These are phyloP conservation scores for Penicillium roqueforti DNA, from an alignment of 495 filamentous ascomycete genomes.

Conservation along the genomic window DNA sequence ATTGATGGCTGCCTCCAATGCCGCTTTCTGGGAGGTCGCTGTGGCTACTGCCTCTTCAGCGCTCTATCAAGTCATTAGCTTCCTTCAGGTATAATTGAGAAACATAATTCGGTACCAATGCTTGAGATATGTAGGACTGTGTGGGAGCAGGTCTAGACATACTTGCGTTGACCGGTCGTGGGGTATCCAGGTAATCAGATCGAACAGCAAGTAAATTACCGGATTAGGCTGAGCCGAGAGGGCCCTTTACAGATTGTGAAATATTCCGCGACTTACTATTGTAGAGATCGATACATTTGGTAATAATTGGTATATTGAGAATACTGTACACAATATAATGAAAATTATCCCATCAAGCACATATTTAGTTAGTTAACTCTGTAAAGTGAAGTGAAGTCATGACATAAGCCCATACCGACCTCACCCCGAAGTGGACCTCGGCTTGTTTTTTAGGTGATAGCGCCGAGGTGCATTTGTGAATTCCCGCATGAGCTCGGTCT, in stretches of 20 bases:
- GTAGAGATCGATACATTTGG: neutral
- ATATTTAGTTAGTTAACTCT: too few species aligned
- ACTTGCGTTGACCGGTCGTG: conserved; percentile 9
- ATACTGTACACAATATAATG: neutral
- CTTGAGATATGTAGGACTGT: conserved; percentile 25
- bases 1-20: conserved; percentile 67
- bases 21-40: conserved; percentile 58
- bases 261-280: neutral
- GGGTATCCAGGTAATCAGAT: conserved; percentile 9
- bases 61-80: conserved; percentile 46
- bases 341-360: too few species aligned
- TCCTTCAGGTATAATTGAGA: neutral
- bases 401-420: conserved; percentile 12
- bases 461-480: conserved; percentile 33
- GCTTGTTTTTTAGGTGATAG: conserved; percentile 29
- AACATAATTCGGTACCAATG: conserved; percentile 20
- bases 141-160: conserved; percentile 32
- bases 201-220: conserved; percentile 5
- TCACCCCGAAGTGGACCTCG: conserved; percentile 31
- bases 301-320: neutral
- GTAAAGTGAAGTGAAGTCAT: too few species aligned
- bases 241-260: too few species aligned
- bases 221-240: conserved; percentile 4
- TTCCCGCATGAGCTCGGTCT: conserved; percentile 1
- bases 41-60: conserved; percentile 53